A percentile compares a stretch with the other conserved stretches of the same genome.
Evolutionary conservation across 768 basidiomycete genomes (phyloP).

Genomic region (Lyophyllum atratum): DNA sequence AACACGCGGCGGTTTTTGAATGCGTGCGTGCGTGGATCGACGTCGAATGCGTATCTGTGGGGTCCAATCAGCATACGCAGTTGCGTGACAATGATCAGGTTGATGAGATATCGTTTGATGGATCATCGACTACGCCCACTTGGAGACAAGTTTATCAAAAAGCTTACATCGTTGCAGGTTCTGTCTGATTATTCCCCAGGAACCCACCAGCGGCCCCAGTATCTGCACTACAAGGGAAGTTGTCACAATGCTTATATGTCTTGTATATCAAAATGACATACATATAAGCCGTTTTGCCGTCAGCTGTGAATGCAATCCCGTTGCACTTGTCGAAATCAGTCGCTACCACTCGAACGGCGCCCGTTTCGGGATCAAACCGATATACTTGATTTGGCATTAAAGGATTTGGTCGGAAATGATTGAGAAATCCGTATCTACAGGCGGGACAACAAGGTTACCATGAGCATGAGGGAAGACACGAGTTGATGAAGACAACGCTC

Average conservation of each 20-base stretch:
- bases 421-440: conserved; percentile 62
- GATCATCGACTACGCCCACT: not conserved
- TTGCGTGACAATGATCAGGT: not conserved
- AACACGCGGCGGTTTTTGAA: conserved; percentile 68
- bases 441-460: not conserved
- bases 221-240: conserved; percentile 41
- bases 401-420: conserved; percentile 66
- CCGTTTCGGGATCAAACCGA: conserved; percentile 66
- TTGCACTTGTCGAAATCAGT: conserved; percentile 76
- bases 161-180: conserved; percentile 68
- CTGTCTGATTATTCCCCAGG: conserved; percentile 52
- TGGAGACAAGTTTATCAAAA: not conserved
- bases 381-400: conserved; percentile 78
- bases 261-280: conserved; percentile 18
- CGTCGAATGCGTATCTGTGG: conserved; percentile 67
- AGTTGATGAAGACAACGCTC: not conserved
- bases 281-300: conserved; percentile 71
- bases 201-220: conserved; percentile 49
- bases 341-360: conserved; percentile 70
- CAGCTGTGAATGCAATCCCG: conserved; percentile 71
- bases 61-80: not conserved
- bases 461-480: not conserved
- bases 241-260: not conserved
- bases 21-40: conserved; percentile 52
- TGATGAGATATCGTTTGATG: not conserved